Evolutionary conservation across 768 basidiomycete species (phyloP).

Genomic region (Mycena albidolilacea): DNA sequence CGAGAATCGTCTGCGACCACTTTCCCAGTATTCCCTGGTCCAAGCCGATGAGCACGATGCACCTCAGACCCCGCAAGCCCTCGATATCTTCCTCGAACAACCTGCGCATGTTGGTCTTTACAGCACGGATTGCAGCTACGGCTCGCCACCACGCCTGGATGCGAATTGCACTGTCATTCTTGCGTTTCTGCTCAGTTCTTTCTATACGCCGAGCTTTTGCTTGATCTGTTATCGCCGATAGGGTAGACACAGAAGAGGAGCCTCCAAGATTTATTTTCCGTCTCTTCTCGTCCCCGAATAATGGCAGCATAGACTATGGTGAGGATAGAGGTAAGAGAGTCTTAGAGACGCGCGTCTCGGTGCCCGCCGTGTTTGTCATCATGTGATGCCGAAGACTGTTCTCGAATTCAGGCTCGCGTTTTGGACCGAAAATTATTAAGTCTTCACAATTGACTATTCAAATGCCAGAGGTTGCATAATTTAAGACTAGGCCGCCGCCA

Average conservation of each 20-base stretch:
- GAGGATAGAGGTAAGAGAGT: not conserved
- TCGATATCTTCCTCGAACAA: conserved; percentile 68
- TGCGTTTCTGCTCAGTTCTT: conserved; percentile 67
- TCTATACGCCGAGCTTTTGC: conserved; percentile 74
- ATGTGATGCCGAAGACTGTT: too few species aligned
- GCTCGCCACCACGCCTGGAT: conserved; percentile 85
- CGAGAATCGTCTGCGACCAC: conserved; percentile 60
- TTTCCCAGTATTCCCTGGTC: conserved; percentile 61
- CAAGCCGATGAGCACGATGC: conserved; percentile 73
- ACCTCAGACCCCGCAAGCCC: conserved; percentile 72
- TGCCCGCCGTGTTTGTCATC: conserved; percentile 1
- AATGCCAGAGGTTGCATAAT: too few species aligned
- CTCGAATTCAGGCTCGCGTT: too few species aligned
- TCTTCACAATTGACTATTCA: too few species aligned
- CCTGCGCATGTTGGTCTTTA: conserved; percentile 61
- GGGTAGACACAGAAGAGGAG: conserved; percentile 62
- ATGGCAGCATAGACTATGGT: conserved; percentile 51
- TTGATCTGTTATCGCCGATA: conserved; percentile 71
- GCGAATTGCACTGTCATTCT: conserved; percentile 69
- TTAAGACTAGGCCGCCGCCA: too few species aligned
- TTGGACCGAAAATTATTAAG: too few species aligned
- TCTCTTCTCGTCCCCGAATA: conserved; percentile 68
- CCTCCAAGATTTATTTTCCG: conserved; percentile 87
- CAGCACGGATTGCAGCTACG: conserved; percentile 54
- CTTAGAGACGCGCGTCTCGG: conserved; percentile 30